Base-by-base conservation (phyloP, 2,329 filamentous ascomycete species). In the Parastagonospora avenae region DNA sequence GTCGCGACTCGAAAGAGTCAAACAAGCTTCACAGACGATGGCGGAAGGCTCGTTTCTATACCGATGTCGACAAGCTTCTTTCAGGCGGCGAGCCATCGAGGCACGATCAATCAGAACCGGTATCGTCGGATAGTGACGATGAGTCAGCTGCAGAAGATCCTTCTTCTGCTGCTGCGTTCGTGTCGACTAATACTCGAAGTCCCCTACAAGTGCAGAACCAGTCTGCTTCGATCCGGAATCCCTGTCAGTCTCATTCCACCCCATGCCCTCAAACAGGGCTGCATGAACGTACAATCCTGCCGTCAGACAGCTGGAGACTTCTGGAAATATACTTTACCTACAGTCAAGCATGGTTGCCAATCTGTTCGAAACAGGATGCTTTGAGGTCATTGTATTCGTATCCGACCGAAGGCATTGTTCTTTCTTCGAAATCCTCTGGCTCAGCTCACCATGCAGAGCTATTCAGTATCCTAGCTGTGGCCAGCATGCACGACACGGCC, bases 251-350 rank as follows among this genome's bases (percentile, higher is more conserved):
- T 15, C n/a, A 41, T n/a, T 41, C 39, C 8, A 14, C 35, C 43
- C 32, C 33, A 61, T 74, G 16, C 7, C 39, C 15, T 42, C 27
- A 14, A 31, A 14, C 30, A 27, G 8, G 12, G 28, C 27, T 60
- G 71, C 38, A 50, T 11, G 36, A 38, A 15, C 33, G 47, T 7
- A 54, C 47, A 31, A 46, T 48, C 35, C 73, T 88, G 0, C 85
- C 80, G 12, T 64, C 70, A 12, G 80, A 83, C 62, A 83, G 80
- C 65, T 85, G 79, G 76, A 77, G 80, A 2, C 78, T 92, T 4
- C 74, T 92, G 33, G 87, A 91, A 58, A 80, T 88, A 4, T 92
- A 91, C 67, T 89, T 90, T 52, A 83, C 87, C 1, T 90, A 90
- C 60, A 90, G 86, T 0, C 87, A 92, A 67, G 85, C 82, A 46